Evolutionary conservation across 2,329 filamentous ascomycete species (phyloP).

Genomic region (Alternaria novae-zelandiae): DNA sequence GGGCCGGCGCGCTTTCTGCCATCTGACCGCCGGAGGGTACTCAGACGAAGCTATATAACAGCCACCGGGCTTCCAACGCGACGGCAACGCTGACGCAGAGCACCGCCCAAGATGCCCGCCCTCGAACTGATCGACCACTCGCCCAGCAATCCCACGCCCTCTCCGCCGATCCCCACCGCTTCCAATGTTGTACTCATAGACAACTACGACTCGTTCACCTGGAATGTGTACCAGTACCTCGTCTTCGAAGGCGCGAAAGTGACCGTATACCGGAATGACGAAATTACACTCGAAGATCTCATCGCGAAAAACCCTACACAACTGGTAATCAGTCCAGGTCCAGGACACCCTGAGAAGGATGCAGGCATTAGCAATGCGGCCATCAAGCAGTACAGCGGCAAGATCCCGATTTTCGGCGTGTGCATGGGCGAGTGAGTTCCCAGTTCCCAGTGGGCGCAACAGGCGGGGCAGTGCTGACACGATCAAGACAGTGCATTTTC

Average conservation of each 20-base stretch:
- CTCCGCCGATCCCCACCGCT: constrained; percentile 75
- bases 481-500: constrained; percentile 84
- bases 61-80: background rate
- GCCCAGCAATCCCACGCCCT: constrained; percentile 79
- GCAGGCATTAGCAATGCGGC: constrained; percentile 92
- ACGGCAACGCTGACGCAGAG: background rate
- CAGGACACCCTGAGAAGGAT: constrained; percentile 89
- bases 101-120: constrained; percentile 48
- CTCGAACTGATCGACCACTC: constrained; percentile 77
- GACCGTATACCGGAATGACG: constrained; percentile 89
- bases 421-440: constrained; percentile 89
- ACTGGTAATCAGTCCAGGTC: constrained; percentile 91
- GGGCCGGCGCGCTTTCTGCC: background rate
- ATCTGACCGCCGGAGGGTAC: background rate
- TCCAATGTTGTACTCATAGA: constrained; percentile 95
- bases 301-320: constrained; percentile 87
- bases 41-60: background rate
- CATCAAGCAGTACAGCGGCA: constrained; percentile 89
- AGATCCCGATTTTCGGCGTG: constrained; percentile 94
- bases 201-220: constrained; percentile 99
- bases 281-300: constrained; percentile 84
- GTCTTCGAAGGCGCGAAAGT: constrained; percentile 94
- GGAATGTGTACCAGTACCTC: constrained; percentile 99
- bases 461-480: constrained; percentile 2
- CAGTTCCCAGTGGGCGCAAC: background rate